These are phyloP conservation scores for Themeda triandra DNA, from an alignment of 176 grass and related monocot species.

Conservation along the genomic window DNA sequence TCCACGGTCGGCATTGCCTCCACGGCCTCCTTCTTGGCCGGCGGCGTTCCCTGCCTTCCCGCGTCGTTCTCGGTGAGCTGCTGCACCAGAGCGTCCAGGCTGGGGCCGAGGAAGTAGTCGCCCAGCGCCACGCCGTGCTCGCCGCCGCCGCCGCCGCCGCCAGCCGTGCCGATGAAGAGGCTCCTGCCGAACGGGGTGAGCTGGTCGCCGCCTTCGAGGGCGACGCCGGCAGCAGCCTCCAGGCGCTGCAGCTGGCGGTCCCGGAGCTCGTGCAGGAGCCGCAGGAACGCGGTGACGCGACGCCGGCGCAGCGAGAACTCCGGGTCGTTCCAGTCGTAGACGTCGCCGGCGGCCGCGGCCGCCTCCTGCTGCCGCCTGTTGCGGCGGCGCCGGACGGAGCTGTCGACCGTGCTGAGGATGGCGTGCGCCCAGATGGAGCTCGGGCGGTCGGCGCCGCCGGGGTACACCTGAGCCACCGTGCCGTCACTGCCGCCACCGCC, in stretches of 20 bases:
- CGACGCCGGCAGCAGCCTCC: conserved; percentile 27
- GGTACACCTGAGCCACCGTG: neutral
- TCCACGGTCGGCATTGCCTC: conserved; percentile 67
- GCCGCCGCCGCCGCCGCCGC: neutral
- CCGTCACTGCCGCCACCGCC: neutral
- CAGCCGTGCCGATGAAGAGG: conserved; percentile 13
- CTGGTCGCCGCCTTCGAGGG: conserved; percentile 25
- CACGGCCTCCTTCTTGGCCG: conserved; percentile 71
- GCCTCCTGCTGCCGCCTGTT: conserved; percentile 23
- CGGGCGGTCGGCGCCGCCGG: conserved; percentile 24
- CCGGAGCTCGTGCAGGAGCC: conserved; percentile 47
- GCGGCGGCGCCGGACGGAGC: conserved; percentile 41
- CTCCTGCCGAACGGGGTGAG: conserved; percentile 25
- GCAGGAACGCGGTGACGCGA: conserved; percentile 45
- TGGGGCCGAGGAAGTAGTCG: conserved; percentile 68
- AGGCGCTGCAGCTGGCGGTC: conserved; percentile 48
- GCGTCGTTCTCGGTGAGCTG: conserved; percentile 55
- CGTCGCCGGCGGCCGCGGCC: neutral
- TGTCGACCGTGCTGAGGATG: conserved; percentile 47
- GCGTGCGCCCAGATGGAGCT: conserved; percentile 61
- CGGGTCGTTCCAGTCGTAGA: conserved; percentile 15
- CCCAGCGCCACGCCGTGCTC: conserved; percentile 46
- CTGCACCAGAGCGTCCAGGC: conserved; percentile 65
- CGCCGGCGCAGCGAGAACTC: conserved; percentile 35
- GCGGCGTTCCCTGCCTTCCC: conserved; percentile 50